Base-by-base conservation (phyloP, 257 asterid species). In the Plectranthus barbatus region DNA sequence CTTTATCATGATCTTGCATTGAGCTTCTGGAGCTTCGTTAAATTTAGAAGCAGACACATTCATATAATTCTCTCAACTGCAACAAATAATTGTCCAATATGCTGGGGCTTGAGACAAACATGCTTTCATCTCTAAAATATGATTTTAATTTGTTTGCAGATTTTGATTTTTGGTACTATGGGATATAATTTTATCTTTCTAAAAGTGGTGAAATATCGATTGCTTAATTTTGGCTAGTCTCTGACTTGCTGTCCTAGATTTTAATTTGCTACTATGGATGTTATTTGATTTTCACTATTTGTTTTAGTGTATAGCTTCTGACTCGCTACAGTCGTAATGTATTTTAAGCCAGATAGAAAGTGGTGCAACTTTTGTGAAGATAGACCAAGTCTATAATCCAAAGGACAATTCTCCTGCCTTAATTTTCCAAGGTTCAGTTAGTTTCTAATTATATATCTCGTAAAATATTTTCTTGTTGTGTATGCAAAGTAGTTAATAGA, bases 391-490 rank as follows among this genome's bases (percentile, higher is more conserved):
- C 45, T 77, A 68, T 80, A 88, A 84, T 71, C 29, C 73, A 48
- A 88, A 80, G 78, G 95, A 86, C 64, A 86, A 86, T 71, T 86
- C 96, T 79, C 98, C 98, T 68, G 94, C 94, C 60, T 73, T 91
- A 66, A 74, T 86, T 67, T 83, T 91, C 74, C 94, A 83, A 80
- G 98, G 98, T 91, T 67, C 70, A 47, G 53, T 68, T 60, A 33
- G 5, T 53, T 54, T 66, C 18, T 48, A 14, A 54, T 34, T 64
- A 61, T 63, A 42, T 34, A 50, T 60, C 56, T 39, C 64, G 33
- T 56, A 44, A 55, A 57, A 50, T 10, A 47, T 70, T 46, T 57
- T 53, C 60, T 33, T 58, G 57, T 51, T 56, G 42, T 18, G 36
- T 62, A 7, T 73, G 39, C 59, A 20, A 66, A 58, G 39, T 13